These are phyloP conservation scores for Backusella sp. DNA, from an alignment of 192 early-diverging fungal genomes.

Conservation along the genomic window DNA sequence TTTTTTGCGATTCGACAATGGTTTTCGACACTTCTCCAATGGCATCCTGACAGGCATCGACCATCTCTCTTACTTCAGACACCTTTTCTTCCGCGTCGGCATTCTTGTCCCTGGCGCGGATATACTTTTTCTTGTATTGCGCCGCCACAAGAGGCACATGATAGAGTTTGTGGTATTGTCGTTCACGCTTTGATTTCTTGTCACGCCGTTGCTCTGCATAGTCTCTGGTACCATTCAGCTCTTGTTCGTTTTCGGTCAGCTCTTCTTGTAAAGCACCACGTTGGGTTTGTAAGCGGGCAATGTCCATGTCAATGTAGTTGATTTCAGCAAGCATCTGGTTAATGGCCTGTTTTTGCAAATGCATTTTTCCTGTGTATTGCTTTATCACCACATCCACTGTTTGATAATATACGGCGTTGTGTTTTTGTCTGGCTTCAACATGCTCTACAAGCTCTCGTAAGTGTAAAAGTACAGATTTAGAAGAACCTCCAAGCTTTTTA, in stretches of 20 bases:
- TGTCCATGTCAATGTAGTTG: not conserved
- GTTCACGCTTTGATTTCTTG: slow-evolving; percentile 24
- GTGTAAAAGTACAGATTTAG: not conserved
- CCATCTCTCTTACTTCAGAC: slow-evolving; percentile 10
- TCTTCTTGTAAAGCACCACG: slow-evolving; percentile 3
- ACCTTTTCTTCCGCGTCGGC: slow-evolving; percentile 23
- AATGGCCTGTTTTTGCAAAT: slow-evolving; percentile 11
- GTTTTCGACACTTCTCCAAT: slow-evolving; percentile 3
- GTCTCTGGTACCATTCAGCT: slow-evolving; percentile 14
- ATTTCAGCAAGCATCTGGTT: slow-evolving; percentile 8
- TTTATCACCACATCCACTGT: not conserved
- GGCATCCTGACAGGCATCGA: slow-evolving; percentile 14
- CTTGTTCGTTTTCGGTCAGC: not conserved
- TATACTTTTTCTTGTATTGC: slow-evolving; percentile 28
- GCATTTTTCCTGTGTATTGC: not conserved
- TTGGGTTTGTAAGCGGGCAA: not conserved
- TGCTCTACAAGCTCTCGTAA: slow-evolving; percentile 14
- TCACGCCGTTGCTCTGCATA: slow-evolving; percentile 21
- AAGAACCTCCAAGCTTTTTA: not conserved
- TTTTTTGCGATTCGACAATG: not conserved
- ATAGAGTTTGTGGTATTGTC: slow-evolving; percentile 26
- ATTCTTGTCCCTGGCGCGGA: slow-evolving; percentile 28
- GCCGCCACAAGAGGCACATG: slow-evolving; percentile 20
- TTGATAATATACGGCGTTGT: not conserved
- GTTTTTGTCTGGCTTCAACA: slow-evolving; percentile 10